These are phyloP conservation scores for Rhypophila decipiens DNA, from an alignment of 495 filamentous ascomycete species.

Conservation along the genomic window DNA sequence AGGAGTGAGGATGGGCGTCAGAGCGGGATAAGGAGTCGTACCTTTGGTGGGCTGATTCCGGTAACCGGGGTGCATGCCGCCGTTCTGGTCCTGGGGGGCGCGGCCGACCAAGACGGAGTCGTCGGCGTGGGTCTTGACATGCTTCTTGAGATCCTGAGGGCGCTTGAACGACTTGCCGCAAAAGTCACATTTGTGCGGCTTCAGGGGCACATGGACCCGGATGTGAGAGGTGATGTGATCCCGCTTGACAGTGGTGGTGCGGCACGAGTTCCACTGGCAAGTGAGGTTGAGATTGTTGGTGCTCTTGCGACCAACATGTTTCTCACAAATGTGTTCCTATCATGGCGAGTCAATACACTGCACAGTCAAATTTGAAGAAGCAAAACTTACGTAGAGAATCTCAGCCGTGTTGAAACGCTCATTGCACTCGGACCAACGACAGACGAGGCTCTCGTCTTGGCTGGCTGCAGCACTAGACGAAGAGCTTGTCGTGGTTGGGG, in stretches of 20 bases:
- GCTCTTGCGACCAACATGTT: conserved; percentile 95
- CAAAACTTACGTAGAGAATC: conserved; percentile 73
- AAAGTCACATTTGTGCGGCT: conserved; percentile 98
- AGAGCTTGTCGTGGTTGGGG: conserved; percentile 31
- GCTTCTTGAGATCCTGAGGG: conserved; percentile 98
- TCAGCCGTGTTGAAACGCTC: conserved; percentile 78
- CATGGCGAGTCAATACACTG: too few relatives aligned
- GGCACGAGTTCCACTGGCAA: conserved; percentile 94
- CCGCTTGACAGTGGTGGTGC: conserved; percentile 95
- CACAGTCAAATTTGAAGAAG: too few relatives aligned
- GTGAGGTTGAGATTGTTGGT: conserved; percentile 98
- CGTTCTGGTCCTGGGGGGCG: conserved; percentile 62
- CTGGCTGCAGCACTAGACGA: conserved; percentile 28
- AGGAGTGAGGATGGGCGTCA: conserved; percentile 27
- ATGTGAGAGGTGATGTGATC: conserved; percentile 99
- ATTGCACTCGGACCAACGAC: conserved; percentile 80
- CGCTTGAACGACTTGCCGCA: conserved; percentile 99
- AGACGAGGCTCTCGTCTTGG: conserved; percentile 60
- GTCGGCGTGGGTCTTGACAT: conserved; percentile 99
- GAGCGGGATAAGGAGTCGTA: conserved; percentile 32
- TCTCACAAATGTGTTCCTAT: conserved; percentile 98
- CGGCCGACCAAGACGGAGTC: conserved; percentile 80
- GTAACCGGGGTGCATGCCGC: conserved; percentile 54
- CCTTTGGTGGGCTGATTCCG: conserved; percentile 46
- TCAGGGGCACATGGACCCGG: conserved; percentile 93